Evolutionary conservation across 2,329 filamentous ascomycete genomes (phyloP), one percentile per base, ranked within the genome.

Genomic region (Phialemoniopsis sp.): DNA sequence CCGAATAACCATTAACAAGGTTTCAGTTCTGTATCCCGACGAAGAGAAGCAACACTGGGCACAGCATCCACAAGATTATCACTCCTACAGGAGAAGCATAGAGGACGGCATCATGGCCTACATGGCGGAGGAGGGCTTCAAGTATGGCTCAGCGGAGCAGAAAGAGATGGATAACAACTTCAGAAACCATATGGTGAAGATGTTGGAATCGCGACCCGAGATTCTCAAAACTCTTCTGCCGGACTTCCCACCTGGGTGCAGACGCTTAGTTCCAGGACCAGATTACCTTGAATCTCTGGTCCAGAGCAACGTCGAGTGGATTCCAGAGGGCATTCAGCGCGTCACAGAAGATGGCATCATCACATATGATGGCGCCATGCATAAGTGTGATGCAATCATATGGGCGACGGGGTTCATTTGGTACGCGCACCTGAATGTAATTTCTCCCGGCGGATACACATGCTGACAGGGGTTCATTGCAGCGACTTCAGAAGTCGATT

Each of bases 361-460:
- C 7, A 41, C 58, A 14, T 47, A 54, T 1, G 46, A 44, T 3
- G 53, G 52, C 16, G 51, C 46, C 1, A 34, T 38, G 13, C 47
- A 46, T 41, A 14, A 53, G 8, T 55, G 60, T 28, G 63, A 66
- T 41, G 46, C 49, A 13, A 48, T 66, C 4, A 46, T 63, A 7
- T 49, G 50, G 17, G 56, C 55, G 14, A 57, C 52, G 2, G 52
- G 55, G 12, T 57, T 55, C 38, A 48, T 52, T 36, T 53, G 52
- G 10, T 48, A 39, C 29, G 16, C 12, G 7, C 4, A 26, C 6
- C 6, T 26, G 6, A 26, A 26, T 10, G 21, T 10, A 6, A 6
- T 26, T 26, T 10, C 10, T 26, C 21, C 6, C n/a, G 31, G 31
- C 31, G 10, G 21, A 26, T 26, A 10, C 21, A 6, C 21, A 26